These are phyloP conservation scores for Medicago lupulina DNA, from an alignment of 306 rosid genomes.

Conservation along the genomic window DNA sequence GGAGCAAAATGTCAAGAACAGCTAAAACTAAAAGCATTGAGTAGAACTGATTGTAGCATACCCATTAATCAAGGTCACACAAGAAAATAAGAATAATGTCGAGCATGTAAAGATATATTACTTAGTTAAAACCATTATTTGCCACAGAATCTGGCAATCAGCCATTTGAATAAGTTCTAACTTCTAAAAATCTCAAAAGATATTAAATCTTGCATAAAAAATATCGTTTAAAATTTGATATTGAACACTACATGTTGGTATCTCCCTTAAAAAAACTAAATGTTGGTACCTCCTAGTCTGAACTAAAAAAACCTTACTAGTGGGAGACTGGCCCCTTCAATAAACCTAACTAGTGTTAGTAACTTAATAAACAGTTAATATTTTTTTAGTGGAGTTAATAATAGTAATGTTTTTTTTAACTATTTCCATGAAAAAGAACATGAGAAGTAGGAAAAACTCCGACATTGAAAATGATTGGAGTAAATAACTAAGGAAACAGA, in stretches of 20 bases:
- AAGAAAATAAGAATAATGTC: neutral
- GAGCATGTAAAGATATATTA: neutral
- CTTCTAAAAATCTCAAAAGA: neutral
- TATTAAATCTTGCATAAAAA: neutral
- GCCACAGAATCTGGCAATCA: neutral
- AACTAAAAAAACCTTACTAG: too few species aligned
- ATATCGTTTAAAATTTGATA: neutral
- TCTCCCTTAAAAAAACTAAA: too few species aligned
- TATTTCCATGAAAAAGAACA: neutral
- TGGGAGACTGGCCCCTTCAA: too few species aligned
- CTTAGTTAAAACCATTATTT: neutral
- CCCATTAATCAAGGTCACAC: neutral
- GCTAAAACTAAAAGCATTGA: neutral
- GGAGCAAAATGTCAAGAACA: neutral
- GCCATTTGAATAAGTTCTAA: neutral
- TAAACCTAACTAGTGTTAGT: too few species aligned
- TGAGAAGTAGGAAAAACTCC: neutral
- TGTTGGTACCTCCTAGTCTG: too few species aligned
- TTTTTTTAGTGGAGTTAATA: too few species aligned
- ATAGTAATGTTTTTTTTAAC: neutral
- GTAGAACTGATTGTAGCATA: neutral
- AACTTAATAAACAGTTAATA: too few species aligned
- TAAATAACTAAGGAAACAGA: too few species aligned
- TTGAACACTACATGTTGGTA: neutral
- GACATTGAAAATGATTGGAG: too few species aligned